Evolutionary conservation across 2,329 filamentous ascomycete genomes (phyloP).

Genomic region (Magnaporthales sp.): DNA sequence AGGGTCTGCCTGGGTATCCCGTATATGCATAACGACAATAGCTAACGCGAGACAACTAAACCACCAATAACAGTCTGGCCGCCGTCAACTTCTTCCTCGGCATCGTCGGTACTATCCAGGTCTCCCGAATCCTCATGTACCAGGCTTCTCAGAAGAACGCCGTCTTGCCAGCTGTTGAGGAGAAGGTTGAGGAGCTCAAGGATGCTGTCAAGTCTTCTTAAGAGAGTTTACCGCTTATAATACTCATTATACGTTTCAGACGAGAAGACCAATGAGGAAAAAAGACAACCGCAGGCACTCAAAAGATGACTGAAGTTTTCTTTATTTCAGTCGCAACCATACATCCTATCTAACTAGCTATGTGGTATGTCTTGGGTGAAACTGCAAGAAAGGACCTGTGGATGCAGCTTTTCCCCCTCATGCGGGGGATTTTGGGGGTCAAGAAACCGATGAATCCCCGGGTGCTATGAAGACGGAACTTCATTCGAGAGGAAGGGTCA

Average conservation of each 20-base stretch:
- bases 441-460: background rate
- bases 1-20: background rate
- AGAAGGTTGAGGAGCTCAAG: constrained; percentile 30
- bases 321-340: background rate
- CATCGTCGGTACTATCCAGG: constrained; percentile 75
- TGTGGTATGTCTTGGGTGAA: background rate
- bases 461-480: no score
- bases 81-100: constrained; percentile 98
- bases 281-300: background rate
- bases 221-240: background rate
- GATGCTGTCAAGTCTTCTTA: constrained; percentile 10
- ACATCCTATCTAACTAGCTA: background rate
- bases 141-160: constrained; percentile 50
- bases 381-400: background rate
- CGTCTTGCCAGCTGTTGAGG: constrained; percentile 18
- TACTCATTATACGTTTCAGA: background rate
- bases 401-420: background rate
- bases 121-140: constrained; percentile 64
- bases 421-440: background rate
- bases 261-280: background rate
- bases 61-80: constrained; percentile 53
- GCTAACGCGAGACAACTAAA: background rate
- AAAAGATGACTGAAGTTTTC: background rate
- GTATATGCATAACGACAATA: background rate
- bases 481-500: background rate